These are phyloP conservation scores for Penicillium alfredii DNA, from an alignment of 495 filamentous ascomycete genomes.

Conservation along the genomic window DNA sequence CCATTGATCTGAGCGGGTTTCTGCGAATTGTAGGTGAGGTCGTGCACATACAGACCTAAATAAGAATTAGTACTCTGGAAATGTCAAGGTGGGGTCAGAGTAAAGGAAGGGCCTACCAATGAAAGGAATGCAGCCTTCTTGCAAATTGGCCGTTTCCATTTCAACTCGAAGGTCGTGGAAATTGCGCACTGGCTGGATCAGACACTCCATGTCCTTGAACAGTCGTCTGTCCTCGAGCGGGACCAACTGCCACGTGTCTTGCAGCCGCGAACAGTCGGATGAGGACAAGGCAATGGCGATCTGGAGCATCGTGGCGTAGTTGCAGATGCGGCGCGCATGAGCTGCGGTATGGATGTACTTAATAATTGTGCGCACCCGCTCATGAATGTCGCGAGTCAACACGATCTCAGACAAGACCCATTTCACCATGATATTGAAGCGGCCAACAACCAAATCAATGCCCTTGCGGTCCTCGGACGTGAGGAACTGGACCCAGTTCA, in stretches of 20 bases:
- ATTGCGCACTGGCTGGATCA: conserved; percentile 85
- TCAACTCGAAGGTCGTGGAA: conserved; percentile 84
- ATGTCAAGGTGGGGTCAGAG: background rate
- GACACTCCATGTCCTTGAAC: conserved; percentile 71
- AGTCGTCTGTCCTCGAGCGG: conserved; percentile 62
- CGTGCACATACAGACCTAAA: conserved; percentile 79
- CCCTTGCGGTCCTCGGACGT: conserved; percentile 73
- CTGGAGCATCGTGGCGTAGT: conserved; percentile 96
- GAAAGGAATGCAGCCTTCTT: conserved; percentile 92
- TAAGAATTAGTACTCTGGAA: background rate
- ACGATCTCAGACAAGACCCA: conserved; percentile 93
- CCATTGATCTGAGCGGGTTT: conserved; percentile 65
- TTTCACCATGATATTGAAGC: conserved; percentile 96
- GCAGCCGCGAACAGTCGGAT: conserved; percentile 69
- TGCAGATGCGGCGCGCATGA: conserved; percentile 77
- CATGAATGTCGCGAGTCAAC: conserved; percentile 72
- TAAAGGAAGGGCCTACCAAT: conserved; percentile 58
- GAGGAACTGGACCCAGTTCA: conserved; percentile 90
- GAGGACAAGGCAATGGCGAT: conserved; percentile 86
- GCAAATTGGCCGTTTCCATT: conserved; percentile 74
- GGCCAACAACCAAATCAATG: conserved; percentile 91
- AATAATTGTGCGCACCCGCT: conserved; percentile 75
- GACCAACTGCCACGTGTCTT: conserved; percentile 76
- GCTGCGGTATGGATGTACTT: conserved; percentile 91
- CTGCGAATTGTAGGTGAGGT: conserved; percentile 93